Evolutionary conservation across 257 asterid species (phyloP), one percentile per base, ranked within the genome.

Genomic region (Lithospermum erythrorhizon): DNA sequence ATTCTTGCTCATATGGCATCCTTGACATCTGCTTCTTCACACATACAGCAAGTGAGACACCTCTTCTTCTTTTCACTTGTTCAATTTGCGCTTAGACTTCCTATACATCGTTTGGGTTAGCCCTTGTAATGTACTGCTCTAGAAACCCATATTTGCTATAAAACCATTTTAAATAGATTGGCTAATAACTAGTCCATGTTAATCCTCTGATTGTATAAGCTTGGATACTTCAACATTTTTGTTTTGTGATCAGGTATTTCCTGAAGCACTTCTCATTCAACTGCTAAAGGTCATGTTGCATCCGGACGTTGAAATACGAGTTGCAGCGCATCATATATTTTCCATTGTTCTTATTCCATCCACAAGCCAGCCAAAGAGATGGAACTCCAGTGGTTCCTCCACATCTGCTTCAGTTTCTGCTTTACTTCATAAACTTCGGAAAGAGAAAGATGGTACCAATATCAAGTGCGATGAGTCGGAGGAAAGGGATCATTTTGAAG

Each of bases 241-340:
- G 15, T 41, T 56, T 21, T 41, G 30, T 14, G 15, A 35, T 3
- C 80, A 91, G 98, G 87, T 76, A n/a, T 91, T 91, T 64, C 97
- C 98, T 0, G 97, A 93, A 62, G 83, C 78, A 45, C 94, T 93
- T 61, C 85, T 86, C 61, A 68, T 80, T 71, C 99, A 93, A 65
- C 82, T 93, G 60, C 65, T 89, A 83, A 93, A 83, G 79, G 83
- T 87, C 75, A 89, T 87, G 95, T 62, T 85, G 71, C 91, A 89
- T 74, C 75, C 96, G 2, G 97, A 93, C 61, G 91, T 79, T 32
- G 96, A 89, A 80, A 77, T 93, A 56, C 95, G 99, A 21, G 72
- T 86, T 22, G 94, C 89, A 70, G 99, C 89, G 20, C 99, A 93
- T 72, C 99, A 93, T 65, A 81, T 93, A 78, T 86, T 93, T 74